Evolutionary conservation across 495 filamentous ascomycete genomes (phyloP), one percentile per base, ranked within the genome.

Genomic region (Daldinia decipiens): DNA sequence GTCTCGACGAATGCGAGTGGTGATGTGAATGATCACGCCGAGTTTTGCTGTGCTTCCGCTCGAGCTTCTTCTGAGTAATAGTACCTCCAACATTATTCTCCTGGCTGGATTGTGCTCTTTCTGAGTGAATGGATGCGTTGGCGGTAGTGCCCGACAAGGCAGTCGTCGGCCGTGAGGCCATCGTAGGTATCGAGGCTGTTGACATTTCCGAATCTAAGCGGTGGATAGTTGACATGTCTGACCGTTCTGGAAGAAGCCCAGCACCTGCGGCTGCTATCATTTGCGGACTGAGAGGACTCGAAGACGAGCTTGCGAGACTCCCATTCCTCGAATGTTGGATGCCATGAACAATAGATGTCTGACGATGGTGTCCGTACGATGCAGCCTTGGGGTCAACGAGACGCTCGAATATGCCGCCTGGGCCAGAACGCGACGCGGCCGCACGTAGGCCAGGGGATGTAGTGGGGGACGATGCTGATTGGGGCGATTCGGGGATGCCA

Each of bases 271-370:
- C 89, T 21, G 90, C 90, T 68, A 93, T 91, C 74, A 92, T 86
- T 79, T 94, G 89, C 40, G 93, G 92, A 79, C 93, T 95, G 70
- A 96, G 83, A 43, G 93, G 93, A 77, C 91, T 95, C 29, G 88
- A 88, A 24, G 89, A 77, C 45, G 85, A 82, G 72, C 84, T 87
- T 56, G 85, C 85, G 56, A 83, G 80, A 73, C 86, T 88, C 62
- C 94, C 89, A 82, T 95, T 97, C 71, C 95, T 89, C 65, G 94
- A 96, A 81, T 99, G 95, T 76, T 94, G 93, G 65, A 92, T 87
- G 62, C 93, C 93, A 87, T 97, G 93, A 51, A 97, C 93, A 68
- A 97, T 97, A 29, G 95, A 97, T 1, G 93, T 93, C 79, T 99
- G 92, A 21, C 95, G 88, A 77, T 97, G 92, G 77, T 98, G 95